These are phyloP conservation scores for Brassica nigra DNA, from an alignment of 345 rosid genomes.

Conservation along the genomic window DNA sequence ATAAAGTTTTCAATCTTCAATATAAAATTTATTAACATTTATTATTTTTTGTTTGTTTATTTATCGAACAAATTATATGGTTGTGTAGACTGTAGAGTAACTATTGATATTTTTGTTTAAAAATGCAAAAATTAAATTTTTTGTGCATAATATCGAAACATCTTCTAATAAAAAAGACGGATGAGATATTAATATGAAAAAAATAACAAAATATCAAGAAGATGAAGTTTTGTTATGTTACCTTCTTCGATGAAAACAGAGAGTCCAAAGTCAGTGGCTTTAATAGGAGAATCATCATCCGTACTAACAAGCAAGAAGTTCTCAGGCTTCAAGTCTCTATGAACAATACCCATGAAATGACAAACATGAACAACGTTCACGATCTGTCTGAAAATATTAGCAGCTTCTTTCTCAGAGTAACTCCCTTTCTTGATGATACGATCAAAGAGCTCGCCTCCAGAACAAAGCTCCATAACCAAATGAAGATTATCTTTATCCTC, in stretches of 20 bases:
- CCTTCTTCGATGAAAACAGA: constrained; percentile 93
- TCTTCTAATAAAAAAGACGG: too few species aligned
- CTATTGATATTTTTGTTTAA: too few species aligned
- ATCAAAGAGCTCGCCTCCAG: constrained; percentile 95
- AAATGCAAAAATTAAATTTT: too few species aligned
- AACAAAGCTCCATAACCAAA: constrained; percentile 90
- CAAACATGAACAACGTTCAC: constrained; percentile 88
- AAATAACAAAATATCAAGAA: not conserved
- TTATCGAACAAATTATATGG: too few species aligned
- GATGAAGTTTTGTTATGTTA: constrained; percentile 18
- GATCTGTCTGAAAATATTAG: constrained; percentile 65
- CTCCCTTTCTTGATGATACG: constrained; percentile 70
- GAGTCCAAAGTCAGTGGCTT: constrained; percentile 87
- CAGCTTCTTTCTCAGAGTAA: constrained; percentile 84
- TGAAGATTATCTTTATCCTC: constrained; percentile 68
- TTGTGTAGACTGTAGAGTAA: too few species aligned
- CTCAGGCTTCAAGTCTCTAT: constrained; percentile 93
- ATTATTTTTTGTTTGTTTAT: too few species aligned
- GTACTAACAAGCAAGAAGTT: constrained; percentile 72
- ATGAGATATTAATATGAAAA: too few species aligned
- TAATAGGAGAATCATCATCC: constrained; percentile 55
- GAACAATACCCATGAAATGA: constrained; percentile 95
- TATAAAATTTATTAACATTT: too few species aligned
- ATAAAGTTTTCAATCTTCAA: not conserved
- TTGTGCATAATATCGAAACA: too few species aligned